These are phyloP conservation scores for Cladosporium sp. DNA, from an alignment of 2,329 filamentous ascomycete genomes.

Conservation along the genomic window DNA sequence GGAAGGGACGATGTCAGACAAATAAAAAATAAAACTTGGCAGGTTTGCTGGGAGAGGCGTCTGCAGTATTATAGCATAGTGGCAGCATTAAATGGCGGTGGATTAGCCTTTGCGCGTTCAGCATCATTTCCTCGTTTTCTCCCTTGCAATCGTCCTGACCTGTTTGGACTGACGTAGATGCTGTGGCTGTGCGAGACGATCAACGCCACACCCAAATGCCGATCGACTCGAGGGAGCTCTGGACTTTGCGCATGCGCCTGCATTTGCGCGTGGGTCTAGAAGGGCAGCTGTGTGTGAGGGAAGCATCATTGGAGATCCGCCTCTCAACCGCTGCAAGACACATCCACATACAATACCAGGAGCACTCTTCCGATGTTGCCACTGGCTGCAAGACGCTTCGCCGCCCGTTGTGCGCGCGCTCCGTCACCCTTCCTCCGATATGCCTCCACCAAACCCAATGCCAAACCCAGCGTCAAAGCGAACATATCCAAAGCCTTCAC, in stretches of 20 bases:
- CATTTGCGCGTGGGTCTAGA: not conserved
- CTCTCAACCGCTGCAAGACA: not conserved
- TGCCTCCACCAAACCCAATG: conserved; percentile 6
- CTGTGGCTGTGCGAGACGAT: not conserved
- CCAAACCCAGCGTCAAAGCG: not conserved
- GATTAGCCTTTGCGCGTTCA: not conserved
- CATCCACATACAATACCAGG: not conserved
- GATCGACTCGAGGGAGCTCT: not conserved
- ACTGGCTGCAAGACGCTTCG: not conserved
- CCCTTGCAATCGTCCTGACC: not conserved
- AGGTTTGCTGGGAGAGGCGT: not conserved
- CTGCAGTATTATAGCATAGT: not conserved
- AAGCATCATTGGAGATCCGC: not conserved
- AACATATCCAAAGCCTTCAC: conserved; percentile 9
- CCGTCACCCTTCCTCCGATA: not conserved
- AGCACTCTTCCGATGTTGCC: conserved; percentile 8
- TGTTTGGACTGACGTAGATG: not conserved
- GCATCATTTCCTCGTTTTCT: not conserved
- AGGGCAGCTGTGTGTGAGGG: conserved; percentile 12
- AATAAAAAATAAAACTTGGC: not conserved
- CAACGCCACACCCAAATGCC: not conserved
- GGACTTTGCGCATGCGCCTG: not conserved
- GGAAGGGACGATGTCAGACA: not conserved
- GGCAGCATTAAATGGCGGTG: conserved; percentile 8
- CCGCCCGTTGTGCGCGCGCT: not conserved